A percentile compares a stretch with the other conserved stretches of the same genome.
phyloP scores from a whole-genome alignment of 1,284 basidiomycete genomes.

The Cystobasidium pallidum region DNA sequence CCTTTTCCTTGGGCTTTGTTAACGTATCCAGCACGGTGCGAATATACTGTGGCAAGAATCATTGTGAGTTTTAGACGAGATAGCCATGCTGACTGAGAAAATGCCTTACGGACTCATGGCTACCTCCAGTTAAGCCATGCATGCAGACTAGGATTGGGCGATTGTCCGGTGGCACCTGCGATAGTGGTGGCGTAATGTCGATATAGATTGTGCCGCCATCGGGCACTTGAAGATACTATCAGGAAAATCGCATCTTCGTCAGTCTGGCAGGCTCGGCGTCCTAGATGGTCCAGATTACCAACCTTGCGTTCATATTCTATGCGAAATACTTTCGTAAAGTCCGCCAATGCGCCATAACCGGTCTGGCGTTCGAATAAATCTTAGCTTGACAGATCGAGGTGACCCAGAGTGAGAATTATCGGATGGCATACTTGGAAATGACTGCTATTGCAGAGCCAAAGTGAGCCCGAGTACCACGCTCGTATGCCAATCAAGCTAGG shows the following conservation, averaged over 20 bases:
- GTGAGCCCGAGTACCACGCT: conserved; percentile 50
- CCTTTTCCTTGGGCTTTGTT: conserved; percentile 66
- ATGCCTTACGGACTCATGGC: conserved; percentile 40
- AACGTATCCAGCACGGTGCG: conserved; percentile 74
- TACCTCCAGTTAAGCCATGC: conserved; percentile 84
- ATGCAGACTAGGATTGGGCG: conserved; percentile 80
- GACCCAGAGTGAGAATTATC: conserved; percentile 26
- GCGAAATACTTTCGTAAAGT: conserved; percentile 71
- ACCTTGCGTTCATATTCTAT: conserved; percentile 71
- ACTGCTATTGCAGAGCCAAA: conserved; percentile 46
- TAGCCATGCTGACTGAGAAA: neutral
- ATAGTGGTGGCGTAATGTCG: conserved; percentile 68
- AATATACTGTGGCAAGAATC: conserved; percentile 64
- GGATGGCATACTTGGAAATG: conserved; percentile 17
- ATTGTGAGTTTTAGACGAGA: neutral
- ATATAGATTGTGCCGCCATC: conserved; percentile 75
- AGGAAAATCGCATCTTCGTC: neutral
- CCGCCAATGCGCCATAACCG: conserved; percentile 58
- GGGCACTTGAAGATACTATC: conserved; percentile 60
- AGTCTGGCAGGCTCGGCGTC: neutral
- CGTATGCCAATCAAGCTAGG: conserved; percentile 43
- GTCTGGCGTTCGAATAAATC: conserved; percentile 55
- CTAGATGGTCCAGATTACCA: neutral
- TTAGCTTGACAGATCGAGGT: neutral
- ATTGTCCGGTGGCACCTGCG: conserved; percentile 63